These are phyloP conservation scores for Oryza nivara DNA, from an alignment of 176 grass and related monocot genomes.

Conservation along the genomic window DNA sequence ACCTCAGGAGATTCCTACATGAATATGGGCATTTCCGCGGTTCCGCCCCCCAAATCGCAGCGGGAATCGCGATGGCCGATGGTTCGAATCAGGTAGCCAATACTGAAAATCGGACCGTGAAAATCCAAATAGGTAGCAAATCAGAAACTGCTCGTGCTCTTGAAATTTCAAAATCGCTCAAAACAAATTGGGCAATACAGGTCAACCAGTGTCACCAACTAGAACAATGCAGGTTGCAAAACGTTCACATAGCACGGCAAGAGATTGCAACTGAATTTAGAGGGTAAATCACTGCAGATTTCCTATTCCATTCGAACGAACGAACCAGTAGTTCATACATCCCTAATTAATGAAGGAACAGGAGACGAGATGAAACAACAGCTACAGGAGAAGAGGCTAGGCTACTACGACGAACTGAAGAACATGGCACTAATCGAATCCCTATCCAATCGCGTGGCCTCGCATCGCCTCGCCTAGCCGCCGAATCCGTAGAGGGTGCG, in stretches of 20 bases:
- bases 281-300: not conserved
- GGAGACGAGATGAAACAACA: not conserved
- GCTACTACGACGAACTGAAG: not conserved
- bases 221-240: not conserved
- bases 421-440: not conserved
- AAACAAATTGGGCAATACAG: not conserved
- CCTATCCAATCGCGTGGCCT: not conserved
- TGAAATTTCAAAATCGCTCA: not conserved
- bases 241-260: too few species aligned
- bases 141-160: not conserved
- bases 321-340: not conserved
- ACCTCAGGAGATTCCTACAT: not conserved
- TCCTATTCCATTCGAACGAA: not conserved
- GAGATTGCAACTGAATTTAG: not conserved
- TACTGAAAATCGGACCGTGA: not conserved
- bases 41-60: too few species aligned
- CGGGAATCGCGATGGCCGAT: not conserved
- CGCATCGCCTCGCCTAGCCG: constrained; percentile 51
- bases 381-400: not conserved
- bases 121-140: not conserved
- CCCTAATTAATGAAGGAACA: not conserved
- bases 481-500: constrained; percentile 92
- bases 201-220: too few species aligned
- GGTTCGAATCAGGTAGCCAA: not conserved
- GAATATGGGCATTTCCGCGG: not conserved